These are phyloP conservation scores for Monilinia fructigena DNA, from an alignment of 2,329 filamentous ascomycete species.

Conservation along the genomic window DNA sequence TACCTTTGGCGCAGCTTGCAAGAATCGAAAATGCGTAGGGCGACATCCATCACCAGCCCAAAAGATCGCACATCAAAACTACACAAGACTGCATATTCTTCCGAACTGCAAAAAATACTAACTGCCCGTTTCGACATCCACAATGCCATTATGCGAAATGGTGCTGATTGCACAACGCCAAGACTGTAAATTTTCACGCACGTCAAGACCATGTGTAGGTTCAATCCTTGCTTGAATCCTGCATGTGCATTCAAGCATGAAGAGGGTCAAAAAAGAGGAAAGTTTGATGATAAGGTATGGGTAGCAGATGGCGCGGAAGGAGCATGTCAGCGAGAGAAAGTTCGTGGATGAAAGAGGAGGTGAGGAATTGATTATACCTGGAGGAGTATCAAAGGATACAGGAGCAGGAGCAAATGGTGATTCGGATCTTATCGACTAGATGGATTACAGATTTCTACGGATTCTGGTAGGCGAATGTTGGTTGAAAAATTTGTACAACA, in stretches of 20 bases:
- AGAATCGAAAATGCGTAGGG: conserved; percentile 89
- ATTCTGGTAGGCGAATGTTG: background rate
- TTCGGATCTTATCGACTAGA: conserved; percentile 35
- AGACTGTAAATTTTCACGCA: conserved; percentile 95
- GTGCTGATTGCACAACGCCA: conserved; percentile 76
- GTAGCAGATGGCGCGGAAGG: conserved; percentile 55
- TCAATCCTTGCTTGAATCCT: conserved; percentile 87
- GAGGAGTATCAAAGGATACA: conserved; percentile 21
- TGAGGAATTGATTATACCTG: conserved; percentile 50
- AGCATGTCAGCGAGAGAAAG: conserved; percentile 83
- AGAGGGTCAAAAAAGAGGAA: conserved; percentile 80
- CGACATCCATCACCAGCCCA: conserved; percentile 90
- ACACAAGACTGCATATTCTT: conserved; percentile 89
- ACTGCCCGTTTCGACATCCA: conserved; percentile 85
- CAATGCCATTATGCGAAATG: conserved; percentile 87
- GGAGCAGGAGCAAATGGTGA: conserved; percentile 24
- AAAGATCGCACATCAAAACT: conserved; percentile 70
- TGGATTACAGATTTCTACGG: conserved; percentile 6
- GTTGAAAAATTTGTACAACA: conserved; percentile 31
- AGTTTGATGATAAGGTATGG: conserved; percentile 89
- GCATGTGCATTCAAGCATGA: conserved; percentile 85
- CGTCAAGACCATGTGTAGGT: conserved; percentile 80
- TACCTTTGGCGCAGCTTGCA: conserved; percentile 85
- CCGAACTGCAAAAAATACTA: conserved; percentile 84
- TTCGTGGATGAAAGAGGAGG: conserved; percentile 71